Evolutionary conservation across 805 yeast genomes (phyloP).

Genomic region (Saccharomycopsis microspora): DNA sequence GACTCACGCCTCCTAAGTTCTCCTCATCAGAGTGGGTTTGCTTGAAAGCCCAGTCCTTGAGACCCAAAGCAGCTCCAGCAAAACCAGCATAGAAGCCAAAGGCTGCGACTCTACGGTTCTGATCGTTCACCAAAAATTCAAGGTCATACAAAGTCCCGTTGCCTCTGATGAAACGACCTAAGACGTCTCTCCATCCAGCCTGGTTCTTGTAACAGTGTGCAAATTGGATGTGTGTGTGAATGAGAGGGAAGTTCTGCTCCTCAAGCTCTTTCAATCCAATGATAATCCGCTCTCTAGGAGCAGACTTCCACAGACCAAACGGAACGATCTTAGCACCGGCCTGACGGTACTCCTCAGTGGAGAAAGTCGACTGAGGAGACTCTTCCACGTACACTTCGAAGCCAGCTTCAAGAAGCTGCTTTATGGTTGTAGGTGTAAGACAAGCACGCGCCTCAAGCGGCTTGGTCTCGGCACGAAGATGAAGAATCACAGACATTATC

Average conservation of each 20-base stretch:
- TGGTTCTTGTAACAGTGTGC: constrained; percentile 98
- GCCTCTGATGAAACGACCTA: constrained; percentile 83
- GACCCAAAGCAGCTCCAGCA: constrained; percentile 97
- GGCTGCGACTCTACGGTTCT: constrained; percentile 98
- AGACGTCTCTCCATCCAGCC: constrained; percentile 92
- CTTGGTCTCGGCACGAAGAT: constrained; percentile 93
- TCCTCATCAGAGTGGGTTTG: constrained; percentile 48
- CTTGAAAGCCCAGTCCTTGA: constrained; percentile 90
- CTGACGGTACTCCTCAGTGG: constrained; percentile 58
- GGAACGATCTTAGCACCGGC: constrained; percentile 88
- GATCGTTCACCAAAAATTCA: constrained; percentile 88
- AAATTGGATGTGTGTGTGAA: constrained; percentile 95
- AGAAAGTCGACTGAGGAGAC: constrained; percentile 73
- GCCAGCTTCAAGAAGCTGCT: constrained; percentile 75
- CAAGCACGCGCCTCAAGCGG: constrained; percentile 97
- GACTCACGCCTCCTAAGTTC: constrained; percentile 69
- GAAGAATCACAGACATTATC: constrained; percentile 42
- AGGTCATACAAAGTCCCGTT: constrained; percentile 85
- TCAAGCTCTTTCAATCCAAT: constrained; percentile 93
- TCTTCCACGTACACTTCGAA: constrained; percentile 85
- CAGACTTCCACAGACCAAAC: constrained; percentile 84
- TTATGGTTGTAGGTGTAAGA: constrained; percentile 83
- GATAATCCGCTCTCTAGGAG: constrained; percentile 84
- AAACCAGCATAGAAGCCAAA: constrained; percentile 99
- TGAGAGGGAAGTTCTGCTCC: constrained; percentile 76